Evolutionary conservation across 1,284 basidiomycete species (phyloP), one percentile per base, ranked within the genome.

Genomic region (Cerrena zonata): DNA sequence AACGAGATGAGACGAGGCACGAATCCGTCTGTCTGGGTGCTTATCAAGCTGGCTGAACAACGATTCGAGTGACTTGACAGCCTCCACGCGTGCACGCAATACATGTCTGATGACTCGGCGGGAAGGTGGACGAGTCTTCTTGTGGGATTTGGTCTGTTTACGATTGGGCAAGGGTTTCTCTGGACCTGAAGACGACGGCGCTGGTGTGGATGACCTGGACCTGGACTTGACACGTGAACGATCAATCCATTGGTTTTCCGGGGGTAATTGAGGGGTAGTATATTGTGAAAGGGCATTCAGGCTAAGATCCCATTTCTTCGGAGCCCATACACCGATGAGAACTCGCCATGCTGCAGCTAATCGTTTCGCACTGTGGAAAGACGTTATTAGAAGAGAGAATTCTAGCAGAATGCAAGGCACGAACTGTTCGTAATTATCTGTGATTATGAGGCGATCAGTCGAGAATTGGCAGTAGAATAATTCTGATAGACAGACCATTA

Each of bases 301-400:
- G 2, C 87, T 80, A 49, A 94, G 73, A 57, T 95, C 92, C 78
- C 82, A 89, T 38, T 71, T 73, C 62, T 82, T 84, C 7, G 93
- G 91, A 2, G 80, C 77, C 93, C 93, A 96, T 11, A 95, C 82
- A 12, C 92, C 94, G 56, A 94, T 80, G 12, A 96, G 76, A 15
- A 94, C 82, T 47, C 91, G 84, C 92, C 93, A 96, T 11, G 91
- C 84, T 4, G 92, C 89, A 25, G 86, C 76, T 38, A 94, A 76
- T 42, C 85, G 86, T 69, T 93, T 94, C 48, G 81, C 78, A 45
- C 87, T 89, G 56, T 36, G 53, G 49, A 49, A 50, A 57, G 51
- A 51, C 48, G 25, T 11, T 26, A 49, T 42, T n/a, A 48, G 37
- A 51, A 41, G 50, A 27, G 10, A 24, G 51, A 54, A 34, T 50